Base-by-base conservation (phyloP, 441 rosid genomes). In the Pelargonium fulgidum region DNA sequence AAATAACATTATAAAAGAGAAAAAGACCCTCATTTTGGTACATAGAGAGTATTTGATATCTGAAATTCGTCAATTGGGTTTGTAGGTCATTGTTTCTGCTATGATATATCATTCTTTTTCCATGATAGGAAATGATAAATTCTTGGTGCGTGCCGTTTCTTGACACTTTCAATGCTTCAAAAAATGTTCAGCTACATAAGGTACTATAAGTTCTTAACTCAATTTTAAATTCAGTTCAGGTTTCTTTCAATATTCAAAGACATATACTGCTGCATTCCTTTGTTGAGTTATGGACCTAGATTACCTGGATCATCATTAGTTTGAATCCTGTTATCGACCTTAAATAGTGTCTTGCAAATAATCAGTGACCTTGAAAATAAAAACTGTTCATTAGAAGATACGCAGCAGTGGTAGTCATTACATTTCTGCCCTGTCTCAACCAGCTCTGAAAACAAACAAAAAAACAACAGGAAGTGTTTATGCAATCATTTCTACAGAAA, bases 131-230 rank as follows among this genome's bases (percentile, higher is more conserved):
- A 68, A 91, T 91, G 98, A 70, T 88, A 70, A 77, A 84, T 70
- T 85, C 98, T 70, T 93, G 98, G 98, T 84, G 87, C 70, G 63
- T 65, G 33, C 95, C 97, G 66, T 88, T 93, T 74, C 77, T 79
- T 73, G 77, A 85, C 62, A 63, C 84, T 14, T 89, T 89, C 71
- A 75, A 62, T 45, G 78, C 81, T 70, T 82, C 86, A 67, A 77
- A 87, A 73, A 74, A 84, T 76, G 75, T 88, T 72, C 90, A 87
- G 67, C 70, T 93, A n/a, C 87, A 88, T 71, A 89, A 93, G 97
- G 98, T 93, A 86, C 2, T 47, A 14, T n/a, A 36, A 62, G 39
- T 33, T 33, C 58, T 12, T 48, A 42, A n/a, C 70, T 62, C 67
- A 59, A 22, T 67, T 58, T 13, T 9, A 8, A 63, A 50, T 56